Evolutionary conservation across 768 basidiomycete genomes (phyloP).

Genomic region (Agaricus sinodeliciosus): DNA sequence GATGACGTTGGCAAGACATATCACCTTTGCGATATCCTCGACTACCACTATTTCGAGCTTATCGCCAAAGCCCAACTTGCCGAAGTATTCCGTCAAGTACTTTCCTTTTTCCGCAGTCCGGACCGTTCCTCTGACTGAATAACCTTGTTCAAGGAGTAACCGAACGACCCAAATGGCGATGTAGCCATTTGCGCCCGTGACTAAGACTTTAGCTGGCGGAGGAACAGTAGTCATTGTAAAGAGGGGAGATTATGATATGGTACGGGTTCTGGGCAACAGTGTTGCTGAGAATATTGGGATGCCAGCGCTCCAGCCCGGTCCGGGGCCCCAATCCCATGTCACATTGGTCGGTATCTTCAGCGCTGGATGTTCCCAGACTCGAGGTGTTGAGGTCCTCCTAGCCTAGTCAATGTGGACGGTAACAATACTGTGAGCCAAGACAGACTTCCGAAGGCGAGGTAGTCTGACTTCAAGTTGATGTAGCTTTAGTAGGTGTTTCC

Average conservation of each 20-base stretch:
- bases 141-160: conserved; percentile 53
- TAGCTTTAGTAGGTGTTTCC: too few species aligned
- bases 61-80: conserved; percentile 46
- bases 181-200: conserved; percentile 56
- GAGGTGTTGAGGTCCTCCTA: too few species aligned
- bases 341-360: too few species aligned
- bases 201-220: conserved; percentile 34
- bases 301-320: too few species aligned
- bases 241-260: background rate
- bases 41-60: conserved; percentile 63
- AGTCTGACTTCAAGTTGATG: too few species aligned
- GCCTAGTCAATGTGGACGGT: too few species aligned
- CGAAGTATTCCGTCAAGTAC: conserved; percentile 49
- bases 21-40: conserved; percentile 49
- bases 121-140: conserved; percentile 59
- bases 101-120: conserved; percentile 55
- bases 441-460: too few species aligned
- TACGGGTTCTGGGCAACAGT: too few species aligned
- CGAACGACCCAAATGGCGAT: conserved; percentile 54
- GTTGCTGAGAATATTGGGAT: too few species aligned
- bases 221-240: conserved; percentile 23
- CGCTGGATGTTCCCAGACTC: too few species aligned
- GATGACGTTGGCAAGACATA: background rate
- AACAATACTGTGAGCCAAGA: too few species aligned
- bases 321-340: too few species aligned